phyloP scores from a whole-genome alignment of 768 basidiomycete species.

The Lentinula edodes region DNA sequence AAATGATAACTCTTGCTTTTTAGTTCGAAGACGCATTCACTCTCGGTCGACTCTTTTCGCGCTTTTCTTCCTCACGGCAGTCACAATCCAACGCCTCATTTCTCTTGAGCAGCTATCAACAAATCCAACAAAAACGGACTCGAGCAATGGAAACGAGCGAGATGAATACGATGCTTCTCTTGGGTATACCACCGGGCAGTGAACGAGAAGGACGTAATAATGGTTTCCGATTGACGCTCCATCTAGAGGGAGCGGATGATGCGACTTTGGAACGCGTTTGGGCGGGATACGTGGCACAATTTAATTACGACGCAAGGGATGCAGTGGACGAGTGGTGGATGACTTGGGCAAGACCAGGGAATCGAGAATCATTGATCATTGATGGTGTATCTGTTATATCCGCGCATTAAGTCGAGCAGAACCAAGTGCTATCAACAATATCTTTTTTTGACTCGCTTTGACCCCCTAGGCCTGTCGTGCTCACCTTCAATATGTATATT shows the following conservation, averaged over 20 bases:
- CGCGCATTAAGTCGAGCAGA: not conserved
- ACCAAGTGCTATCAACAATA: not conserved
- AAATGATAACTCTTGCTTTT: not conserved
- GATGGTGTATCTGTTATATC: not conserved
- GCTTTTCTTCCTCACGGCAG: conserved; percentile 21
- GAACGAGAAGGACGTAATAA: conserved; percentile 38
- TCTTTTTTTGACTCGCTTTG: too few species aligned
- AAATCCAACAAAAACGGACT: conserved; percentile 38
- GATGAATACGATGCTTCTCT: conserved; percentile 39
- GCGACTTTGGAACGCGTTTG: conserved; percentile 24
- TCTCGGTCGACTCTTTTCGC: conserved; percentile 41
- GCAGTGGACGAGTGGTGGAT: conserved; percentile 44
- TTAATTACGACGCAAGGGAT: conserved; percentile 43
- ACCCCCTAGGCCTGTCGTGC: too few species aligned
- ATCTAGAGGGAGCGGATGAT: conserved; percentile 34
- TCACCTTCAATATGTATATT: too few species aligned
- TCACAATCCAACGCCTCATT: conserved; percentile 28
- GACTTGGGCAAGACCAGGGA: conserved; percentile 6
- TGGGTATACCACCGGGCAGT: conserved; percentile 44
- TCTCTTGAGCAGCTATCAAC: conserved; percentile 40
- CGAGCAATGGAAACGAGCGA: conserved; percentile 37
- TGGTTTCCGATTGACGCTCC: conserved; percentile 8
- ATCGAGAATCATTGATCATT: not conserved
- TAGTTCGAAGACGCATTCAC: conserved; percentile 31
- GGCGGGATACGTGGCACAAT: conserved; percentile 34